These are phyloP conservation scores for Sungouiozyma ichnusensis DNA, from an alignment of 805 yeast species.

Conservation along the genomic window DNA sequence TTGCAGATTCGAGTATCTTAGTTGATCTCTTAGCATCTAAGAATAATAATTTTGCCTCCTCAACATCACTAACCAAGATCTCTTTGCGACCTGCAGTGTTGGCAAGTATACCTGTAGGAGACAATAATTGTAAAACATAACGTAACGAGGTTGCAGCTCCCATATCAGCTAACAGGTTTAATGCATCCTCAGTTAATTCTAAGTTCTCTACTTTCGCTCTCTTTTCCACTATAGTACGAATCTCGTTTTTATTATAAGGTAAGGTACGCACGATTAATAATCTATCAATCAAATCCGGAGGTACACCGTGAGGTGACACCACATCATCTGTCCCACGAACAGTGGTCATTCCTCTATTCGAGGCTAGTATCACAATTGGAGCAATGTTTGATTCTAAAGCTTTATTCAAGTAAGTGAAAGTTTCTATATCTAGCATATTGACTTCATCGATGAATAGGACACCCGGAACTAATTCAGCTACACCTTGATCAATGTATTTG, in stretches of 20 bases:
- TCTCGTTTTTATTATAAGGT: slow-evolving; percentile 79
- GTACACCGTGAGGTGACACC: slow-evolving; percentile 91
- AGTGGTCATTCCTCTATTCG: slow-evolving; percentile 87
- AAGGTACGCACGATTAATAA: slow-evolving; percentile 83
- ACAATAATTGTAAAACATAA: slow-evolving; percentile 80
- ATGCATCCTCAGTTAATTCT: slow-evolving; percentile 54
- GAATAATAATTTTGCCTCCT: slow-evolving; percentile 73
- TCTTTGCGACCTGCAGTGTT: slow-evolving; percentile 62
- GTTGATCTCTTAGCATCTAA: slow-evolving; percentile 80
- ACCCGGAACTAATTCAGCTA: slow-evolving; percentile 96
- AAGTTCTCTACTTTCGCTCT: slow-evolving; percentile 72
- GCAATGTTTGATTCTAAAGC: slow-evolving; percentile 89
- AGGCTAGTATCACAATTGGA: slow-evolving; percentile 91
- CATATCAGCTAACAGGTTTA: slow-evolving; percentile 59
- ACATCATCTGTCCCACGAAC: slow-evolving; percentile 84
- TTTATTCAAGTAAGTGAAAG: slow-evolving; percentile 87
- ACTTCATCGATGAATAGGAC: slow-evolving; percentile 97
- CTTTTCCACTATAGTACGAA: slow-evolving; percentile 68
- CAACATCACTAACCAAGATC: slow-evolving; percentile 59
- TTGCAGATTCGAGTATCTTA: slow-evolving; percentile 39
- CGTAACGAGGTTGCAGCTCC: slow-evolving; percentile 78
- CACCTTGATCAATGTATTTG: slow-evolving; percentile 94
- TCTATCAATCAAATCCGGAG: slow-evolving; percentile 89
- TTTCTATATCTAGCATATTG: slow-evolving; percentile 95
- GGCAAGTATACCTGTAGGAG: slow-evolving; percentile 83